These are phyloP conservation scores for Botrytis fragariae DNA, from an alignment of 2,329 filamentous ascomycete genomes.

Conservation along the genomic window DNA sequence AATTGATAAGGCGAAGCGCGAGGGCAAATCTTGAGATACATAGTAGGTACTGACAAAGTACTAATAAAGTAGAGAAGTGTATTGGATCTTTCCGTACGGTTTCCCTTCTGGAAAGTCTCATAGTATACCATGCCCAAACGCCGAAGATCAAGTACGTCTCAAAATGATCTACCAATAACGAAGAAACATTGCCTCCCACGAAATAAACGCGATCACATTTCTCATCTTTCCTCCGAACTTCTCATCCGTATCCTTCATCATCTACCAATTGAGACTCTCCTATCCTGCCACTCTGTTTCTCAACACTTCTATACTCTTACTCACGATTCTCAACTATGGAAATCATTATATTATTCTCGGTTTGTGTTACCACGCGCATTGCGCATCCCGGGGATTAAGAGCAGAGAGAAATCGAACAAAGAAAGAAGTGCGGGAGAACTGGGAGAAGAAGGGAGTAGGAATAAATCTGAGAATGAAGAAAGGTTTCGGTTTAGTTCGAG, in stretches of 20 bases:
- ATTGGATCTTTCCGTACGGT: neutral
- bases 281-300: slow-evolving; percentile 65
- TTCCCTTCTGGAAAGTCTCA: neutral
- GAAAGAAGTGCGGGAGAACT: neutral
- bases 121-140: slow-evolving; percentile 28
- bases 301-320: slow-evolving; percentile 70
- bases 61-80: neutral
- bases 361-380: slow-evolving; percentile 82
- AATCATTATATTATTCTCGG: slow-evolving; percentile 78
- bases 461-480: slow-evolving; percentile 23
- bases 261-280: slow-evolving; percentile 66
- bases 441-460: neutral
- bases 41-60: neutral
- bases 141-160: slow-evolving; percentile 27
- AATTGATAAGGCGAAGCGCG: slow-evolving; percentile 12
- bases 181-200: slow-evolving; percentile 28
- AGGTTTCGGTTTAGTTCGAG: slow-evolving; percentile 42
- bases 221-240: slow-evolving; percentile 80
- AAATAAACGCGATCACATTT: slow-evolving; percentile 58
- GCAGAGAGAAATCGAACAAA: slow-evolving; percentile 29
- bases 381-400: slow-evolving; percentile 66
- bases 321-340: slow-evolving; percentile 87
- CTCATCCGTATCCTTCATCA: slow-evolving; percentile 79
- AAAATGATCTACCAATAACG: neutral
- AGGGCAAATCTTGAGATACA: neutral